phyloP scores from a whole-genome alignment of 495 filamentous ascomycete genomes.

The Aspergillus nanangensis region DNA sequence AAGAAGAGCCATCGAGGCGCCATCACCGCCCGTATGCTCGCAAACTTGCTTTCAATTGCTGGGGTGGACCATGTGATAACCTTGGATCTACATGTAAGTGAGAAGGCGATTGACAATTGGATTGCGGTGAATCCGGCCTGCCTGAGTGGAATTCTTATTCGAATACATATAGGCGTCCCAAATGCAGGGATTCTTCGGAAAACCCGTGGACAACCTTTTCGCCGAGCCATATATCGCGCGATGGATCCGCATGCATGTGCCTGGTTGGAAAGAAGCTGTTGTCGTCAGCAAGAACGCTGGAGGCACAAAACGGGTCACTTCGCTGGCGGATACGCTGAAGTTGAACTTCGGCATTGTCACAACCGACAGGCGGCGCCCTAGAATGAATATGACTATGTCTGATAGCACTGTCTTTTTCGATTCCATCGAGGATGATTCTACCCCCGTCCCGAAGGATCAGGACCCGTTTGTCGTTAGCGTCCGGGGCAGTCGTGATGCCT shows the following conservation, averaged over 20 bases:
- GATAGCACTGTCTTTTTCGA: slow-evolving; percentile 58
- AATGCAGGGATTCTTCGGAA: slow-evolving; percentile 99
- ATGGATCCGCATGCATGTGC: slow-evolving; percentile 88
- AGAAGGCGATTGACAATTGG: slow-evolving; percentile 3
- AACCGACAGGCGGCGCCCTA: slow-evolving; percentile 75
- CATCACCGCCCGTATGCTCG: slow-evolving; percentile 94
- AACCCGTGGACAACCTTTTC: slow-evolving; percentile 95
- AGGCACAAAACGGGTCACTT: slow-evolving; percentile 96
- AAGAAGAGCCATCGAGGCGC: slow-evolving; percentile 97
- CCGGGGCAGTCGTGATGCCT: slow-evolving; percentile 16
- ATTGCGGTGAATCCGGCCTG: no score
- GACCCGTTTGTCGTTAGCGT: slow-evolving; percentile 30
- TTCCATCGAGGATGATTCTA: slow-evolving; percentile 32
- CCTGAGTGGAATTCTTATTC: slow-evolving; percentile 15
- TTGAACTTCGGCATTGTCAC: slow-evolving; percentile 97
- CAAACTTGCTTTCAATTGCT: slow-evolving; percentile 87
- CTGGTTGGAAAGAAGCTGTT: slow-evolving; percentile 83
- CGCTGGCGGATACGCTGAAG: slow-evolving; percentile 90
- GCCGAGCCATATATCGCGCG: slow-evolving; percentile 94
- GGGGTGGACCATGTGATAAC: slow-evolving; percentile 97
- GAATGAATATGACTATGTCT: slow-evolving; percentile 52
- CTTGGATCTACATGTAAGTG: slow-evolving; percentile 80
- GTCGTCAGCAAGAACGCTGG: slow-evolving; percentile 98
- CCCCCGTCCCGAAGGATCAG: slow-evolving; percentile 19
- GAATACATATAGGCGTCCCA: slow-evolving; percentile 61